Conservation (phyloP, 805 yeast species). For the Ogataea nonfermentans region DNA sequence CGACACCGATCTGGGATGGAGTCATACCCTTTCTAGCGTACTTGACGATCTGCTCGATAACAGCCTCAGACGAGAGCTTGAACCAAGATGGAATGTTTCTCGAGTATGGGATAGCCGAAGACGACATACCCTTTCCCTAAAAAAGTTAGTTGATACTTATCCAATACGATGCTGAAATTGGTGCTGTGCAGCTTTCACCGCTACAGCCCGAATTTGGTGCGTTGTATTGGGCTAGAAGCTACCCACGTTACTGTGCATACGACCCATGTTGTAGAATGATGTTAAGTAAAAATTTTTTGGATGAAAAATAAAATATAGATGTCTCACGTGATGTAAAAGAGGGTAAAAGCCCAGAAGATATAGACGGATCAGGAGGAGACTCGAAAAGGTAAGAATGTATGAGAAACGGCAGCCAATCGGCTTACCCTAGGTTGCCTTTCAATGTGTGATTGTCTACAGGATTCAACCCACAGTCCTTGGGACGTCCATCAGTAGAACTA, state of each 20-base stretch:
- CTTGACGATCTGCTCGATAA: constrained; percentile 97
- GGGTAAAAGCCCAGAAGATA: constrained; percentile 10
- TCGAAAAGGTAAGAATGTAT: too few species aligned
- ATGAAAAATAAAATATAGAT: constrained; percentile 3
- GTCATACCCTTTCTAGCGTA: constrained; percentile 99
- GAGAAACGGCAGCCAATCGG: too few species aligned
- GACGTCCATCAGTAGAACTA: too few species aligned
- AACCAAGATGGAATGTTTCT: constrained; percentile 99
- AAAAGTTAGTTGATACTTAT: constrained; percentile 25
- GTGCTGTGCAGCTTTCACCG: constrained; percentile 45
- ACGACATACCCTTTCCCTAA: constrained; percentile 98
- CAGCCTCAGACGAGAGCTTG: constrained; percentile 93
- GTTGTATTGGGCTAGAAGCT: constrained; percentile 22
- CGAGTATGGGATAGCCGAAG: constrained; percentile 99
- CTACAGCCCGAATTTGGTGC: constrained; percentile 10
- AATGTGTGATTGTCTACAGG: too few species aligned
- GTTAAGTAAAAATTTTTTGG: constrained; percentile 8
- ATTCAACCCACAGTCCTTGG: background rate
- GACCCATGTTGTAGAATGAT: constrained; percentile 80
- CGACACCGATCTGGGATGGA: constrained; percentile 99
- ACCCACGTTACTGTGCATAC: constrained; percentile 98
- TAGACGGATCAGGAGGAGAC: too few species aligned
- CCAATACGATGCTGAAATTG: constrained; percentile 44
- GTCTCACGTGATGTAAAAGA: constrained; percentile 11
- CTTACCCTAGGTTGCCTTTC: too few species aligned